These are phyloP conservation scores for Brassica carinata DNA, from an alignment of 345 rosid species.

Conservation along the genomic window DNA sequence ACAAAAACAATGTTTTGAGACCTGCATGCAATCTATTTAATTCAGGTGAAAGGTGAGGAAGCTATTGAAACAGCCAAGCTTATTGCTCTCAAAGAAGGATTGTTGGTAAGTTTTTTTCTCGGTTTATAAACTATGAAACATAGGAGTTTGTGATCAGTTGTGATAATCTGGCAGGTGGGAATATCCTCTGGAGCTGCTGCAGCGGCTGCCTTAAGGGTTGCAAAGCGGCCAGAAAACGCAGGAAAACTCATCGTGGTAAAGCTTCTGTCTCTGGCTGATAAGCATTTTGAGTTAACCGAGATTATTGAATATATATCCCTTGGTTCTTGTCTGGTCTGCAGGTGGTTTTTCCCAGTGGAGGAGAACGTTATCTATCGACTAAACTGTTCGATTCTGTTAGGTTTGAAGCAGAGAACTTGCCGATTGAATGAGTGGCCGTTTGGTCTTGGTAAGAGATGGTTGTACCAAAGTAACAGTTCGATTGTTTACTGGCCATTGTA, in stretches of 20 bases:
- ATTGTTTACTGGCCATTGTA: neutral
- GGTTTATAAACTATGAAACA: neutral
- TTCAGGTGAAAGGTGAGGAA: constrained; percentile 51
- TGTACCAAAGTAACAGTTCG: neutral
- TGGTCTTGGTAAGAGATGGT: neutral
- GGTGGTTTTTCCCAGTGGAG: constrained; percentile 73
- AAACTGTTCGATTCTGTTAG: constrained; percentile 58
- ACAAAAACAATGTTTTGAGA: neutral
- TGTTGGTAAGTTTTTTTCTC: constrained; percentile 41
- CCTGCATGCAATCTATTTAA: neutral
- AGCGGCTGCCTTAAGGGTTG: constrained; percentile 58
- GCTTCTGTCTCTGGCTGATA: constrained; percentile 34
- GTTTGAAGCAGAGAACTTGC: constrained; percentile 60
- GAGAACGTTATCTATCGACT: constrained; percentile 75
- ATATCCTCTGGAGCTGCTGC: constrained; percentile 75
- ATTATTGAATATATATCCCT: neutral
- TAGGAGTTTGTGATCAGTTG: neutral
- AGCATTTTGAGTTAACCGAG: neutral
- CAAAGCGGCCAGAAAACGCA: constrained; percentile 62
- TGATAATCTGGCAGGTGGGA: constrained; percentile 50
- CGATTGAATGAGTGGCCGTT: constrained; percentile 40
- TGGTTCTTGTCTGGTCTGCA: constrained; percentile 34
- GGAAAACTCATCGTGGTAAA: constrained; percentile 59
- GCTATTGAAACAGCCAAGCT: constrained; percentile 56
- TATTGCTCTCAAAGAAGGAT: constrained; percentile 60